Conservation (phyloP, 192 early-diverging fungal species). For the Ambispora gerdemannii region DNA sequence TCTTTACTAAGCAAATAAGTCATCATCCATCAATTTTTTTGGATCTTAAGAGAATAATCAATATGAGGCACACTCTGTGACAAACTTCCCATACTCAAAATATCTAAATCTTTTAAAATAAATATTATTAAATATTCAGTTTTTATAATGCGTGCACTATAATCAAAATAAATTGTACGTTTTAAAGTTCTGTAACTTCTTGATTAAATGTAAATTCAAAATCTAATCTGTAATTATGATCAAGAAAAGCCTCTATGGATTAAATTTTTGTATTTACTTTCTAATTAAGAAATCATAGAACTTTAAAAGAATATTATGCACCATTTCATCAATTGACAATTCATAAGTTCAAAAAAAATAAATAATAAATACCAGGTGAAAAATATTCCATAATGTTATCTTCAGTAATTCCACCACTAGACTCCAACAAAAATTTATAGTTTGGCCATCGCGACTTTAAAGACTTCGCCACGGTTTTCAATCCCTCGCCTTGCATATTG, state of each 20-base stretch:
- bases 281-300: too few relatives aligned
- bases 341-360: neutral
- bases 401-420: constrained; percentile 93
- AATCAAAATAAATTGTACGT: neutral
- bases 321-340: too few relatives aligned
- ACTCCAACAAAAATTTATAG: constrained; percentile 79
- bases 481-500: constrained; percentile 75
- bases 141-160: neutral
- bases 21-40: too few relatives aligned
- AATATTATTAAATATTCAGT: neutral
- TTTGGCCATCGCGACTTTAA: constrained; percentile 73
- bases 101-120: constrained; percentile 64
- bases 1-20: too few relatives aligned
- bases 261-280: too few relatives aligned
- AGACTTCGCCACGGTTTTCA: constrained; percentile 63
- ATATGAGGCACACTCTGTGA: constrained; percentile 94
- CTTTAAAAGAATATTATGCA: too few relatives aligned
- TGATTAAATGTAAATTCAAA: neutral
- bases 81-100: constrained; percentile 89
- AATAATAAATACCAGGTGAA: constrained; percentile 56
- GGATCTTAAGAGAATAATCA: constrained; percentile 95
- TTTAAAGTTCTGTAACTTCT: neutral
- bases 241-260: neutral
- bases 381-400: constrained; percentile 80
- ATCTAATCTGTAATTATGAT: neutral